Conservation (phyloP, 345 rosid species). For the Punica granatum region DNA sequence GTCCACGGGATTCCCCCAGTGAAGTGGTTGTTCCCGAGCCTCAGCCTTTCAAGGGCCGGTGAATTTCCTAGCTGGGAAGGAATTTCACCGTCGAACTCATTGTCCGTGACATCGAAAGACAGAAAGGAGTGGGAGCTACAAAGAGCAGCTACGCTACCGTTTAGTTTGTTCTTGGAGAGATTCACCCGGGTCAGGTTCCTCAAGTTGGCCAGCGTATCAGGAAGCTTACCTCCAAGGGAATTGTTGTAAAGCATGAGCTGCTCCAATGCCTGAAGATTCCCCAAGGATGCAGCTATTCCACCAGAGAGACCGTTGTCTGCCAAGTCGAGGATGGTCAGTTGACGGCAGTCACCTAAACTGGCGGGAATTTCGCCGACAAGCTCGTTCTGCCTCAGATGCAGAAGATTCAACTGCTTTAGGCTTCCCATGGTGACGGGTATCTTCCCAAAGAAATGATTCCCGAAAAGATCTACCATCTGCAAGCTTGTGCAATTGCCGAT, state of each 20-base stretch:
- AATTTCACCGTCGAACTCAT: conserved; percentile 53
- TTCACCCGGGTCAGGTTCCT: conserved; percentile 80
- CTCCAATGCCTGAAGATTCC: conserved; percentile 43
- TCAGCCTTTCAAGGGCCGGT: conserved; percentile 63
- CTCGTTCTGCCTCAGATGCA: conserved; percentile 82
- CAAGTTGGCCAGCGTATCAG: conserved; percentile 47
- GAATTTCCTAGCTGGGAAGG: conserved; percentile 75
- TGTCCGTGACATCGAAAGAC: conserved; percentile 79
- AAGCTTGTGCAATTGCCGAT: conserved; percentile 76
- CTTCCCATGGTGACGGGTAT: conserved; percentile 57
- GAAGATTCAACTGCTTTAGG: conserved; percentile 43
- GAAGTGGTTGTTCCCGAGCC: conserved; percentile 71
- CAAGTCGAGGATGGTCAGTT: conserved; percentile 65
- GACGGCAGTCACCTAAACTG: conserved; percentile 61
- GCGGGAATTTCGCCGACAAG: conserved; percentile 60
- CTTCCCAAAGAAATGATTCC: conserved; percentile 64
- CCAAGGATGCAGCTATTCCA: conserved; percentile 49
- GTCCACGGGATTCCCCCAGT: conserved; percentile 76
- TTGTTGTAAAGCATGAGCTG: conserved; percentile 94
- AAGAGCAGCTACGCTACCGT: conserved; percentile 60
- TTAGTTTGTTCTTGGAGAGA: conserved; percentile 59
- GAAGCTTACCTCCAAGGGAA: conserved; percentile 67
- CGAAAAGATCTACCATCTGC: conserved; percentile 71
- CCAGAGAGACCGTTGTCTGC: conserved; percentile 79
- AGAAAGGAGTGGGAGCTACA: conserved; percentile 58